Base-by-base conservation (phyloP, 1,139 yeast genomes). In the Saccharomyces pastorianus region DNA sequence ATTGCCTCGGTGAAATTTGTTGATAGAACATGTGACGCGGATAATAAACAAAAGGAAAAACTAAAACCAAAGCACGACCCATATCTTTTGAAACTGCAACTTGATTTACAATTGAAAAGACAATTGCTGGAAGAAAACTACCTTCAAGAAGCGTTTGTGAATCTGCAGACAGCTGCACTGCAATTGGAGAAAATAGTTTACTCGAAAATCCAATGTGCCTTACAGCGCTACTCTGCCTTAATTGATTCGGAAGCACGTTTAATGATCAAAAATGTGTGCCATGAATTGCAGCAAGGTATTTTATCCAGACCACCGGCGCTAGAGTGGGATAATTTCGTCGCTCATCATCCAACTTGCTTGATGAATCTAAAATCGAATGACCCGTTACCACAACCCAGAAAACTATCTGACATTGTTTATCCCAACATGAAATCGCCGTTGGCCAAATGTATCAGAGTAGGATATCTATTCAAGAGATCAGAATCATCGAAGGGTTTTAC, bases 261-360 rank as follows among this genome's bases (percentile, higher is more conserved):
- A 1, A 77, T 79, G 52, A 76, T 81, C 49, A 76, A 80, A 52
- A 80, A 77, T 60, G 69, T 85, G 60, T 76, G 84, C 53, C 81
- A 82, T 51, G 85, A 81, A 64, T 72, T 85, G 56, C 76, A 76
- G 56, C 74, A 81, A 53, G 89, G 90, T 6, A 80, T 85, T 55
- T 71, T 84, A 48, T 71, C 81, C 41, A 82, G 83, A 62, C 84
- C 82, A 55, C 72, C 81, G 3, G 77, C 75, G 29, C 75, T 80
- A 60, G 93, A 85, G 70, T 85, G 93, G 93, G 88, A 85, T 64
- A 79, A 81, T 41, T 85, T 84, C 59, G 82, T 85, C 54, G 74
- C 81, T 56, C 83, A 83, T 55, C 70, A 72, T 53, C 73, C 76
- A 2, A 68, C 66, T 49, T 73, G 75, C 50, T 59, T 74, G 42